Conservation (phyloP, 352 stramenopile genomes). For the Phytophthora cryptogea region DNA sequence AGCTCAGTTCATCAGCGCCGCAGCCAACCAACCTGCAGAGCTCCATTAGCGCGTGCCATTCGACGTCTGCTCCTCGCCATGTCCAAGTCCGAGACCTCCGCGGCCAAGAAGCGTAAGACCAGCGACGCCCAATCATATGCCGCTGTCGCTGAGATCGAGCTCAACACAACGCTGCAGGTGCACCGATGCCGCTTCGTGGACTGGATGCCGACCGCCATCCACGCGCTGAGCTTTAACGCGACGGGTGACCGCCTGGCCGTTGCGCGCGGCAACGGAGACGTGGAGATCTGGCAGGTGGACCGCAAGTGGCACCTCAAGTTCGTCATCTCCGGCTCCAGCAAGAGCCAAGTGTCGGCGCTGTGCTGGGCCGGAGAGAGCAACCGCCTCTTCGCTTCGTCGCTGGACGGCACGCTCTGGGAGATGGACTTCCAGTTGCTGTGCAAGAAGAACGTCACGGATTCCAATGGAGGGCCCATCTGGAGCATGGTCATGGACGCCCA, state of each 20-base stretch:
- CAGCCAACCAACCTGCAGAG: conserved; percentile 18
- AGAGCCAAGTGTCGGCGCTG: conserved; percentile 76
- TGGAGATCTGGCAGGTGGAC: conserved; percentile 77
- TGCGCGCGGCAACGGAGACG: conserved; percentile 75
- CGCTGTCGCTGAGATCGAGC: not conserved
- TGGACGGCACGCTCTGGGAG: conserved; percentile 83
- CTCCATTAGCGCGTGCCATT: conserved; percentile 13
- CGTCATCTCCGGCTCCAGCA: conserved; percentile 62
- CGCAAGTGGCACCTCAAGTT: conserved; percentile 77
- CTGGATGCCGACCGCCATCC: conserved; percentile 78
- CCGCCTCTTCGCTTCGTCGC: conserved; percentile 70
- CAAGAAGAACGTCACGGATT: conserved; percentile 84
- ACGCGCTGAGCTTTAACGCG: conserved; percentile 65
- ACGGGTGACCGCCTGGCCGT: conserved; percentile 67
- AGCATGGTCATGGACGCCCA: conserved; percentile 78
- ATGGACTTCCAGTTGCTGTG: conserved; percentile 71
- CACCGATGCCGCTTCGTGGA: conserved; percentile 88
- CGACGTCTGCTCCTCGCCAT: conserved; percentile 9
- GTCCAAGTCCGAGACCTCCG: conserved; percentile 17
- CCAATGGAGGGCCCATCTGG: conserved; percentile 90
- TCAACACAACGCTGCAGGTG: conserved; percentile 47
- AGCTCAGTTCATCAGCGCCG: not conserved
- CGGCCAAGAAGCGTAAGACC: conserved; percentile 66
- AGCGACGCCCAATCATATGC: conserved; percentile 9
- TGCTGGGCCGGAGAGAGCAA: conserved; percentile 45